These are phyloP conservation scores for Epipyxis sp. DNA, from an alignment of 108 stramenopile genomes.

Conservation along the genomic window DNA sequence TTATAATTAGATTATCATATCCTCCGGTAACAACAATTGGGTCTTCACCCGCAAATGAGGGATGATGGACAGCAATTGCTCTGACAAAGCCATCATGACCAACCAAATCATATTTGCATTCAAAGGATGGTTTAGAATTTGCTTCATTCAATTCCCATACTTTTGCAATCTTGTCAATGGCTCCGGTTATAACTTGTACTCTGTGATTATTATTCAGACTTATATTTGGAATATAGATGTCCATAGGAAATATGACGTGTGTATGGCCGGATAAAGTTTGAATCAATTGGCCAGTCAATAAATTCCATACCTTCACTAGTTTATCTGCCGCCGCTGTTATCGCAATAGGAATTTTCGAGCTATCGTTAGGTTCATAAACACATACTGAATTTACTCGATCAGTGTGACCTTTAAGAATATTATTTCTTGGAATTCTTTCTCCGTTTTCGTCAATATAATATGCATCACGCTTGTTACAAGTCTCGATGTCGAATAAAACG, in stretches of 20 bases:
- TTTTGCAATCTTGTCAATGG: neutral
- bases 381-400: neutral
- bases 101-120: too few relatives aligned
- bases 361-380: neutral
- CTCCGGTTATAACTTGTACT: neutral
- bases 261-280: neutral
- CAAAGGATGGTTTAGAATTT: too few relatives aligned
- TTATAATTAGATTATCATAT: neutral
- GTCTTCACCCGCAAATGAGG: neutral
- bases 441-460: too few relatives aligned
- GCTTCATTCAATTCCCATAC: constrained; percentile 16
- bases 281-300: neutral
- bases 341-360: neutral
- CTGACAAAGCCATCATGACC: neutral
- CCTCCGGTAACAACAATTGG: neutral
- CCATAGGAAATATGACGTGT: neutral
- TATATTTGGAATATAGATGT: neutral
- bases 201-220: neutral
- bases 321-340: too few relatives aligned
- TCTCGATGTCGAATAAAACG: neutral
- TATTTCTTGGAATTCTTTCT: too few relatives aligned
- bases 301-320: neutral
- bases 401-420: neutral
- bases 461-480: neutral
- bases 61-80: neutral